phyloP scores from a whole-genome alignment of 2,329 filamentous ascomycete genomes.

The Neofusicoccum umdonicola region DNA sequence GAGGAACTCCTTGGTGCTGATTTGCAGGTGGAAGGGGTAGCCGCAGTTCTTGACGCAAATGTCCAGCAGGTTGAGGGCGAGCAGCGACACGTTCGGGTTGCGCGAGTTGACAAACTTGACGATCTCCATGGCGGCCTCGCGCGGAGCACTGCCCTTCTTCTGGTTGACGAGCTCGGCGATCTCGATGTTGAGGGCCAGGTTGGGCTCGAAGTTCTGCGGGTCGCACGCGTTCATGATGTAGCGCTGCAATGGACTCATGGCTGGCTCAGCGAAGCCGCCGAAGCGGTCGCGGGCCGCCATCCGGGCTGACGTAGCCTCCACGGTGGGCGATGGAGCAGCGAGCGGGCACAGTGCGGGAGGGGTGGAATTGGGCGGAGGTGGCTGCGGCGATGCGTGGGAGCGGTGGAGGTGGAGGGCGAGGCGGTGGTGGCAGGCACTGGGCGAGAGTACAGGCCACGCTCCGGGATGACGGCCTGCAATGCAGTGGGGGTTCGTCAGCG shows the following conservation, averaged over 20 bases:
- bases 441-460: constrained; percentile 14
- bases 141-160: constrained; percentile 90
- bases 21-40: constrained; percentile 97
- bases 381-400: background rate
- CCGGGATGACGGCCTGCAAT: constrained; percentile 13
- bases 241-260: constrained; percentile 84
- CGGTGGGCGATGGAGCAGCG: constrained; percentile 19
- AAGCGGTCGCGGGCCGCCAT: constrained; percentile 95
- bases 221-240: constrained; percentile 97
- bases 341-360: background rate
- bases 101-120: constrained; percentile 95
- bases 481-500: constrained; percentile 12
- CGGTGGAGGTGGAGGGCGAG: background rate
- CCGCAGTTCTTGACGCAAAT: constrained; percentile 99
- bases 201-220: constrained; percentile 96
- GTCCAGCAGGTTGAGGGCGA: constrained; percentile 87
- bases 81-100: constrained; percentile 89
- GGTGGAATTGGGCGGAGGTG: background rate
- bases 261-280: constrained; percentile 73
- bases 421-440: constrained; percentile 3
- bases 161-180: constrained; percentile 94
- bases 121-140: constrained; percentile 90
- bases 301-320: constrained; percentile 95
- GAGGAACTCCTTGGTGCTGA: constrained; percentile 97
- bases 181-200: constrained; percentile 93